Percentiles rank a stretch among this genome's conserved stretches.
Evolutionary conservation across 305 asterid genomes (phyloP).

Genomic region (Andrographis paniculata): DNA sequence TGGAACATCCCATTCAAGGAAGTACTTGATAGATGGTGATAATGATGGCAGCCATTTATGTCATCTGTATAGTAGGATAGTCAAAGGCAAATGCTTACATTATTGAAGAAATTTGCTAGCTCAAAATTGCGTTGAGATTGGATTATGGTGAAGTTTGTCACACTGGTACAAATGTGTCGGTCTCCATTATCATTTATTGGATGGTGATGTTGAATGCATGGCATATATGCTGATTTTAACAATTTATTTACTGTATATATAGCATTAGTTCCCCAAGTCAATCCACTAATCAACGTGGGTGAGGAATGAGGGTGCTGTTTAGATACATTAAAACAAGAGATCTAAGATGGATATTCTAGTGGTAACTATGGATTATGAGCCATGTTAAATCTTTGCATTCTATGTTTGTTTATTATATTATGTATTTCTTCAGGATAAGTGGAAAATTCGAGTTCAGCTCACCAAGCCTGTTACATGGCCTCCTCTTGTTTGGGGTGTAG

Average conservation of each 20-base stretch:
- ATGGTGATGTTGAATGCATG: neutral
- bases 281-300: neutral
- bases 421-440: slow-evolving; percentile 46
- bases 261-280: neutral
- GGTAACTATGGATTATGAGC: neutral
- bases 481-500: slow-evolving; percentile 96
- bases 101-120: neutral
- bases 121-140: neutral
- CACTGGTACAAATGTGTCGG: neutral
- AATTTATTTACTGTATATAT: neutral
- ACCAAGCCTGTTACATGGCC: slow-evolving; percentile 99
- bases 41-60: neutral
- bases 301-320: neutral
- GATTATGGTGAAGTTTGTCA: neutral
- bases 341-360: neutral
- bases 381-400: neutral
- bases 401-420: slow-evolving; percentile 6
- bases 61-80: neutral
- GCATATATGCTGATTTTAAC: neutral
- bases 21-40: neutral
- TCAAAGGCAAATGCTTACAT: neutral
- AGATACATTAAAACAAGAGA: slow-evolving; percentile 1
- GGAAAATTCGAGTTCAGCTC: slow-evolving; percentile 93
- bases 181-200: neutral
- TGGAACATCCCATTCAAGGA: neutral